These are phyloP conservation scores for Neocatenulostroma microsporum DNA, from an alignment of 2,329 filamentous ascomycete species.

Conservation along the genomic window DNA sequence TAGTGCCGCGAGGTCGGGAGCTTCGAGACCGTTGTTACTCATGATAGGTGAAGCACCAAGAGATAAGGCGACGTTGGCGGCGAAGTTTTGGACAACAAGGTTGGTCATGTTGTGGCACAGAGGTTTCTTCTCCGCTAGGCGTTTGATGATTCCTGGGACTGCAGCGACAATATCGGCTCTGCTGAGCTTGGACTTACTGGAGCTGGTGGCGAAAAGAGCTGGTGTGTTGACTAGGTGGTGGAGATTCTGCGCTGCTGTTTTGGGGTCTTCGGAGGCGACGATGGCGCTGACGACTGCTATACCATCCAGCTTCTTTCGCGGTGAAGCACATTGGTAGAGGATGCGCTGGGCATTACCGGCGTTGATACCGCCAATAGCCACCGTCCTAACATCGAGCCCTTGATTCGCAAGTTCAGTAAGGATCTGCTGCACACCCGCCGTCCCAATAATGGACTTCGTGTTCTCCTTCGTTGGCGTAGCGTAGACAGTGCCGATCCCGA, in stretches of 20 bases:
- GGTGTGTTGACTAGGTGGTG: constrained; percentile 45
- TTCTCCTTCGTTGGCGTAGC: constrained; percentile 82
- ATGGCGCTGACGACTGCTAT: constrained; percentile 87
- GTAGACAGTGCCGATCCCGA: constrained; percentile 89
- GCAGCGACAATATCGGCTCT: constrained; percentile 20
- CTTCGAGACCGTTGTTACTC: constrained; percentile 80
- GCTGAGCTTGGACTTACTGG: constrained; percentile 25
- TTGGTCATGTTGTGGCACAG: constrained; percentile 98
- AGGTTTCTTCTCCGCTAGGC: constrained; percentile 57
- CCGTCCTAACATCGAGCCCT: constrained; percentile 48
- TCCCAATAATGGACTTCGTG: constrained; percentile 72
- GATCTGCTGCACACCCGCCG: constrained; percentile 61
- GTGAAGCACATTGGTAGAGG: constrained; percentile 57
- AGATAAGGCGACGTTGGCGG: constrained; percentile 79
- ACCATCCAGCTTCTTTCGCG: constrained; percentile 61
- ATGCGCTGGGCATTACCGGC: constrained; percentile 65
- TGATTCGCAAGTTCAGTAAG: constrained; percentile 51
- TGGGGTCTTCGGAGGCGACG: constrained; percentile 62
- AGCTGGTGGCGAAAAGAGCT: constrained; percentile 27
- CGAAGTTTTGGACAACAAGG: constrained; percentile 88
- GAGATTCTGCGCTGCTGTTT: constrained; percentile 54
- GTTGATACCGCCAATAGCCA: constrained; percentile 88
- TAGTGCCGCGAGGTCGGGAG: constrained; percentile 64
- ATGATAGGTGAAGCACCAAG: constrained; percentile 89
- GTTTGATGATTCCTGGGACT: constrained; percentile 40